Evolutionary conservation across 129 eudicot species (phyloP).

Genomic region (Silybum marianum): DNA sequence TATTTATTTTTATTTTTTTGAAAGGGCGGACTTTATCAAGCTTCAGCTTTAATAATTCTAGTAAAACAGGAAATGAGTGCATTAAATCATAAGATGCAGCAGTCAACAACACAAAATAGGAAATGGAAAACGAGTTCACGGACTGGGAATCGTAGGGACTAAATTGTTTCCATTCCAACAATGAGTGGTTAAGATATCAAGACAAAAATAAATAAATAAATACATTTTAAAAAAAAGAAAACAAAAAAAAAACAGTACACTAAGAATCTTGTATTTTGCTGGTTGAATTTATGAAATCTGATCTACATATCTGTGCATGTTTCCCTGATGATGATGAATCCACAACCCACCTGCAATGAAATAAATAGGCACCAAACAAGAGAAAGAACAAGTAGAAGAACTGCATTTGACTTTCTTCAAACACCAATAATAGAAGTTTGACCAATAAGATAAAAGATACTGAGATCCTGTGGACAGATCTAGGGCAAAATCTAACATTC

Average conservation of each 20-base stretch:
- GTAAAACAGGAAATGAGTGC: not conserved
- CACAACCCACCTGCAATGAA: constrained; percentile 30
- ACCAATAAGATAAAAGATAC: constrained; percentile 26
- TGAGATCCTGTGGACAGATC: constrained; percentile 3
- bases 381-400: constrained; percentile 31
- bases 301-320: constrained; percentile 11
- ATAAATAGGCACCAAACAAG: constrained; percentile 31
- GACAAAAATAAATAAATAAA: not conserved
- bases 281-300: constrained; percentile 14
- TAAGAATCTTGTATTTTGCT: not conserved
- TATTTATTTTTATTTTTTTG: too few relatives aligned
- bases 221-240: too few relatives aligned
- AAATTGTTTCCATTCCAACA: not conserved
- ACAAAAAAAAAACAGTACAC: not conserved
- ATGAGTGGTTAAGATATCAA: not conserved
- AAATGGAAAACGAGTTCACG: not conserved
- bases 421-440: constrained; percentile 36
- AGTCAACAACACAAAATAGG: not conserved
- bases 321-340: constrained; percentile 30
- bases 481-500: constrained; percentile 26
- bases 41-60: not conserved
- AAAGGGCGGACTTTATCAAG: not conserved
- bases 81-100: not conserved
- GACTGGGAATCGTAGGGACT: not conserved
- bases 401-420: constrained; percentile 36